Evolutionary conservation across 352 stramenopile species (phyloP).

Genomic region (Phytophthora pseudosyringae): DNA sequence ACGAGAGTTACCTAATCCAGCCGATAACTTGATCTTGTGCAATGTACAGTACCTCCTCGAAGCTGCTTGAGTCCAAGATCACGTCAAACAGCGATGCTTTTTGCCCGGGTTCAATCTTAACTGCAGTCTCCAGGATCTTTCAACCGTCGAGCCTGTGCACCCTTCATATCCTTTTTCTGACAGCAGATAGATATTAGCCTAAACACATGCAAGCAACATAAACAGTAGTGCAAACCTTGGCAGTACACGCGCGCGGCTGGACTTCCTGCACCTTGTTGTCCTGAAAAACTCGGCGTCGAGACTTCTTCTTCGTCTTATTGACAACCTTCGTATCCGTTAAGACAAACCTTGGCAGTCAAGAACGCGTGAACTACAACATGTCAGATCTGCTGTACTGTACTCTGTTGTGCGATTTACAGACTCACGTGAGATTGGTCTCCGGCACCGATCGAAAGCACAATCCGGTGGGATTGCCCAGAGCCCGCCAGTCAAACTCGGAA

Average conservation of each 20-base stretch:
- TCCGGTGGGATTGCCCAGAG: constrained; percentile 3
- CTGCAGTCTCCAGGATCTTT: constrained; percentile 1
- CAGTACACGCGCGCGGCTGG: background rate
- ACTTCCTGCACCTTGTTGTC: constrained; percentile 2
- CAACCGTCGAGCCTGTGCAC: constrained; percentile 8
- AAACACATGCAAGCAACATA: background rate
- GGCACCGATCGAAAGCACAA: constrained; percentile 11
- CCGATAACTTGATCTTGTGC: background rate
- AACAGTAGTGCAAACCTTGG: constrained; percentile 10
- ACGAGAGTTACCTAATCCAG: background rate
- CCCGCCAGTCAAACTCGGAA: constrained; percentile 15
- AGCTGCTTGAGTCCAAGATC: constrained; percentile 17
- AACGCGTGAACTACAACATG: background rate
- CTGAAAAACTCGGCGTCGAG: background rate
- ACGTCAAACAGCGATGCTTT: constrained; percentile 15
- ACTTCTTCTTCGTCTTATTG: constrained; percentile 4
- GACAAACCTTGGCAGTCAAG: constrained; percentile 9
- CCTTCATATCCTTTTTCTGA: constrained; percentile 12
- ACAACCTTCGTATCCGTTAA: constrained; percentile 4
- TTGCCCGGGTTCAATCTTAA: constrained; percentile 1
- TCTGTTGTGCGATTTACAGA: background rate
- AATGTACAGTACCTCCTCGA: constrained; percentile 15
- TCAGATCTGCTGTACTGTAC: no score
- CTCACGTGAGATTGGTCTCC: constrained; percentile 15
- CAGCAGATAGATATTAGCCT: background rate